Conservation (phyloP, 441 rosid species). For the Oxalis stricta region DNA sequence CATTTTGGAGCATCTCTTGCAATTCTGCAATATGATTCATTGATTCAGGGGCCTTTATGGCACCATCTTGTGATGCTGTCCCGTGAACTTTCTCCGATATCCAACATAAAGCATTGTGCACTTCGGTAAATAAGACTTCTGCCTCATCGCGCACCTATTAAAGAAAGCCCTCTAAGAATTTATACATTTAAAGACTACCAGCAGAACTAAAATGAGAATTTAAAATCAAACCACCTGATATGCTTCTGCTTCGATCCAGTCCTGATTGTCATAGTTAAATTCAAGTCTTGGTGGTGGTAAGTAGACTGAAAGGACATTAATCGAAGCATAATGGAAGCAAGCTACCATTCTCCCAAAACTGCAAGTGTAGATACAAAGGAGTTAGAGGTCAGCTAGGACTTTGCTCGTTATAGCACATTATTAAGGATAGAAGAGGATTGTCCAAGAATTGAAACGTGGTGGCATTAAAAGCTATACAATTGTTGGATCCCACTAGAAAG, state of each 20-base stretch:
- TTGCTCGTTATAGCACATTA: not conserved
- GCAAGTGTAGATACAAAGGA: slow-evolving; percentile 12
- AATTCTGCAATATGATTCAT: slow-evolving; percentile 30
- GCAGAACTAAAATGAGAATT: slow-evolving; percentile 4
- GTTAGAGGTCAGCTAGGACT: slow-evolving; percentile 12
- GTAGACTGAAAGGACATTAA: slow-evolving; percentile 48
- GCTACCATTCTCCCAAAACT: slow-evolving; percentile 72
- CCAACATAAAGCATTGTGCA: slow-evolving; percentile 31
- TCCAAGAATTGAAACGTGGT: not conserved
- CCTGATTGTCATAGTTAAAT: slow-evolving; percentile 39
- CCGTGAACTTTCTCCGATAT: slow-evolving; percentile 24
- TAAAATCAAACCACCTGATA: slow-evolving; percentile 22
- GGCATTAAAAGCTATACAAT: no score
- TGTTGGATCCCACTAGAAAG: no score
- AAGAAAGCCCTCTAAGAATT: slow-evolving; percentile 8
- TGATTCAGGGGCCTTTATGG: slow-evolving; percentile 17
- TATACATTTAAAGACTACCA: slow-evolving; percentile 3
- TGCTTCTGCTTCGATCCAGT: slow-evolving; percentile 46
- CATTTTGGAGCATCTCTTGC: slow-evolving; percentile 38
- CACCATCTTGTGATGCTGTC: slow-evolving; percentile 21
- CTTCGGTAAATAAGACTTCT: slow-evolving; percentile 43
- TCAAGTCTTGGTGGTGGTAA: slow-evolving; percentile 61
- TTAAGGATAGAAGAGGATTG: not conserved
- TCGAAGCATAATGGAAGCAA: slow-evolving; percentile 71
- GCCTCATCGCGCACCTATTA: slow-evolving; percentile 36